phyloP scores from a whole-genome alignment of 2,329 filamentous ascomycete species.

The Hypoxylon sp. region DNA sequence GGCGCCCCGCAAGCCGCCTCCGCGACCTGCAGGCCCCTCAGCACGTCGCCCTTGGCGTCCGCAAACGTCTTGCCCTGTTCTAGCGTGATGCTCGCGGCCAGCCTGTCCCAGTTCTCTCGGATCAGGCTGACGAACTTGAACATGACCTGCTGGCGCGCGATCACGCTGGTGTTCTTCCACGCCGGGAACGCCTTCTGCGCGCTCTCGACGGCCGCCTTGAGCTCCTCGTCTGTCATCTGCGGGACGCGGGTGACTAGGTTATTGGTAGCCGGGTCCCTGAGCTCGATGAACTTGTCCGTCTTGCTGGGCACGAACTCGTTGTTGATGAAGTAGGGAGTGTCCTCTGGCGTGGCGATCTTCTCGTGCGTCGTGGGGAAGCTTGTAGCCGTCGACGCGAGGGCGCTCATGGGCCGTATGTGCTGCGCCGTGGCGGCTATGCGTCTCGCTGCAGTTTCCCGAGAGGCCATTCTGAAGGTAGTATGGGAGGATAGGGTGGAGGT shows the following conservation, averaged over 20 bases:
- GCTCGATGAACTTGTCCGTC: constrained; percentile 81
- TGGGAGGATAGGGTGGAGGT: constrained; percentile 33
- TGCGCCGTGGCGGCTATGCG: constrained; percentile 71
- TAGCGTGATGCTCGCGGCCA: constrained; percentile 87
- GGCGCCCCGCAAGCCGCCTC: constrained; percentile 86
- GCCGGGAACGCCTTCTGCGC: constrained; percentile 81
- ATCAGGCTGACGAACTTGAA: constrained; percentile 87
- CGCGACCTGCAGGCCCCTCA: constrained; percentile 86
- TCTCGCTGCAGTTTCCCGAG: constrained; percentile 59
- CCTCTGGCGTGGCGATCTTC: constrained; percentile 74
- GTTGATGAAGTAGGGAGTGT: constrained; percentile 87
- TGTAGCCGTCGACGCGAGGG: constrained; percentile 69
- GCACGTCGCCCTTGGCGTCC: constrained; percentile 85
- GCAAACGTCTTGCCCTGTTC: constrained; percentile 92
- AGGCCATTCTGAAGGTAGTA: constrained; percentile 55
- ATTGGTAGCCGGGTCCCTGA: constrained; percentile 88
- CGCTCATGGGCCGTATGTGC: constrained; percentile 68
- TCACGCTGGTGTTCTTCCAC: constrained; percentile 80
- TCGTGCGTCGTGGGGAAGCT: constrained; percentile 81
- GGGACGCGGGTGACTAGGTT: constrained; percentile 87
- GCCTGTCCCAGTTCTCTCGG: constrained; percentile 85
- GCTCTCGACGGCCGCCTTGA: constrained; percentile 81
- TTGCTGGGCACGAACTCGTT: constrained; percentile 81
- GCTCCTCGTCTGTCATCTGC: constrained; percentile 83
- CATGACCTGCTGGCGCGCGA: constrained; percentile 86